Base-by-base conservation (phyloP, 2,329 filamentous ascomycete genomes). In the Trichoderma koningii region DNA sequence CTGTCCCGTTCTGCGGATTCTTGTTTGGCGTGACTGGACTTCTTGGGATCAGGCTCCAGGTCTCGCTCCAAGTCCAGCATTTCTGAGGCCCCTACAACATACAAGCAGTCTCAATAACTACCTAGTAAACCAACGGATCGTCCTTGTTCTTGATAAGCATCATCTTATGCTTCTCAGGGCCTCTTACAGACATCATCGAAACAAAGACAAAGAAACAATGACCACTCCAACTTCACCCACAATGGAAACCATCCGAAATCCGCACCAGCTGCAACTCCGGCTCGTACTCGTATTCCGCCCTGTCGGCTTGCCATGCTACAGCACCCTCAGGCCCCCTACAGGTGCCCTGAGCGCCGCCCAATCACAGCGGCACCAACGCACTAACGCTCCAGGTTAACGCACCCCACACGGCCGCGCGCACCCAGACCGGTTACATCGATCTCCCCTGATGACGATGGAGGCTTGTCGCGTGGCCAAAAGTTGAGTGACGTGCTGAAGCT, bases 361-460 rank as follows among this genome's bases (percentile, higher is more conserved):
- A 55, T 55, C 9, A 30, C 28, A 28, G 3, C 19, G 4, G 10
- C 42, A 55, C 38, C 61, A 55, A 44, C 42, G 34, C 34, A 14
- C 34, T 38, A 38, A 14, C 14, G 9, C 3, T 10, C 34, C 34
- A 38, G 34, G 34, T 38, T 38, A 38, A 38, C 34, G 34, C 34
- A 38, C 34, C 34, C 34, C 34, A 38, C 34, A 38, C 34, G 34
- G 34, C 14, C 38, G 23, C 19, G 10, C 21, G 38, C 38, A 53
- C 57, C 53, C 56, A 51, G 23, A 9, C 53, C 62, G 53, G 34
- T 38, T 14, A 44, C 51, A 57, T 51, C 51, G 65, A 66, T 57
- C 53, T 63, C 50, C 57, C 65, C 48, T 59, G 59, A 66, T 63
- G 65, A 59, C 59, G 65, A 60, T 51, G 64, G 60, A 57, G 65